These are phyloP conservation scores for Vitis hybrid DNA, from an alignment of 177 flowering plant genomes.

Conservation along the genomic window DNA sequence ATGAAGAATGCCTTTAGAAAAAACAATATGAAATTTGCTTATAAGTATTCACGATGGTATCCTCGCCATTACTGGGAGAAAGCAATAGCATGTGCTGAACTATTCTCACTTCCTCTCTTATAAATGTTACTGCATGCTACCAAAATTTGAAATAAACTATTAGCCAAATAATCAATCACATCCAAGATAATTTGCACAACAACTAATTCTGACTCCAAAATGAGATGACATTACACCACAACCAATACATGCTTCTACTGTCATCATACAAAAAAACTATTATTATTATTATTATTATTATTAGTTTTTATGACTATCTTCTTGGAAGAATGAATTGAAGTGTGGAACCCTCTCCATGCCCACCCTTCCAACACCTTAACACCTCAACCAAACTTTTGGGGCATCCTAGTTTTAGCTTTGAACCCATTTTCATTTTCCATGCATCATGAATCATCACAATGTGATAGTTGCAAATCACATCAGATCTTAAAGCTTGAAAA, in stretches of 20 bases:
- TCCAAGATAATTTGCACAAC: not conserved
- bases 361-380: too few relatives aligned
- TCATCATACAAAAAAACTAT: not conserved
- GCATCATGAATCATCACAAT: not conserved
- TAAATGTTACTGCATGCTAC: not conserved
- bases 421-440: not conserved
- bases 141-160: not conserved
- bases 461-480: not conserved
- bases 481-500: not conserved
- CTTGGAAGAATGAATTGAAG: too few relatives aligned
- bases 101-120: not conserved
- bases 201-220: not conserved
- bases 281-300: too few relatives aligned
- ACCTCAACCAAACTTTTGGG: too few relatives aligned
- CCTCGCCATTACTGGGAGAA: not conserved
- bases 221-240: too few relatives aligned
- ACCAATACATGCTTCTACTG: not conserved
- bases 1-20: too few relatives aligned
- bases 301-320: too few relatives aligned
- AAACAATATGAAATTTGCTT: too few relatives aligned
- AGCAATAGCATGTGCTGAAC: not conserved
- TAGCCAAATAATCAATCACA: slow-evolving; percentile 2
- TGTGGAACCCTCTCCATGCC: too few relatives aligned
- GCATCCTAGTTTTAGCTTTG: not conserved
- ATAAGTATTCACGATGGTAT: not conserved